Evolutionary conservation across 2,329 filamentous ascomycete genomes (phyloP).

Genomic region (Nigrograna mackinnonii): DNA sequence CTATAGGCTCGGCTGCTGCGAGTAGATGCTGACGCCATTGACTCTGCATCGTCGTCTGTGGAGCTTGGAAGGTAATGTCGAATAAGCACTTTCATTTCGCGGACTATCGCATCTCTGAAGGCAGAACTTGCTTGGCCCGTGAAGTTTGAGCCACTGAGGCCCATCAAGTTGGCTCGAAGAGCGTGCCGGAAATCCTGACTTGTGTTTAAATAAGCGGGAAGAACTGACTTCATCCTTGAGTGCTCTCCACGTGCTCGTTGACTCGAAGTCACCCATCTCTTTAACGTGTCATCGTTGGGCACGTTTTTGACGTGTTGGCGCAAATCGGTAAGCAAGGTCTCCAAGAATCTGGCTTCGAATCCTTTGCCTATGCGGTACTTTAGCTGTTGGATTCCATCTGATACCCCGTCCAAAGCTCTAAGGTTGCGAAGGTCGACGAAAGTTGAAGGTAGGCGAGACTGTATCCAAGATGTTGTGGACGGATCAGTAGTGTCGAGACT

Average conservation of each 20-base stretch:
- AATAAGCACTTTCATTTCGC: conserved; percentile 85
- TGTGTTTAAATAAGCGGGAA: conserved; percentile 78
- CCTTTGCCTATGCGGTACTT: conserved; percentile 82
- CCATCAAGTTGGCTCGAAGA: conserved; percentile 72
- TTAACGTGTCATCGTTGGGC: conserved; percentile 72
- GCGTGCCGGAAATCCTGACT: conserved; percentile 71
- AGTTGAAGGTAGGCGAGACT: conserved; percentile 39
- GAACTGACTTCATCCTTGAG: conserved; percentile 66
- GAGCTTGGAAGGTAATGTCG: conserved; percentile 86
- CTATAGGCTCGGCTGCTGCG: conserved; percentile 66
- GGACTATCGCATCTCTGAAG: conserved; percentile 81
- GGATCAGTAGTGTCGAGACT: conserved; percentile 52
- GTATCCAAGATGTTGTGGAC: conserved; percentile 34
- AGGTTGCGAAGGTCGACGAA: conserved; percentile 74
- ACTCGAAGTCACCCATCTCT: conserved; percentile 81
- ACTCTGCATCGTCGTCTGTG: conserved; percentile 90
- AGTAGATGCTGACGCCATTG: conserved; percentile 84
- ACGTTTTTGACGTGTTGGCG: conserved; percentile 78
- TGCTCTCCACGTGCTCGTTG: conserved; percentile 71
- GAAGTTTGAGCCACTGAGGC: conserved; percentile 80
- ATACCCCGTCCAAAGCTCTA: conserved; percentile 78
- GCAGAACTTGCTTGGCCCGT: conserved; percentile 79
- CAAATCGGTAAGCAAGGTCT: conserved; percentile 77
- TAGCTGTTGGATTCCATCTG: conserved; percentile 74
- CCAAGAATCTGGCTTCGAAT: conserved; percentile 80